Base-by-base conservation (phyloP, 768 basidiomycete species). In the Epithele typhae region DNA sequence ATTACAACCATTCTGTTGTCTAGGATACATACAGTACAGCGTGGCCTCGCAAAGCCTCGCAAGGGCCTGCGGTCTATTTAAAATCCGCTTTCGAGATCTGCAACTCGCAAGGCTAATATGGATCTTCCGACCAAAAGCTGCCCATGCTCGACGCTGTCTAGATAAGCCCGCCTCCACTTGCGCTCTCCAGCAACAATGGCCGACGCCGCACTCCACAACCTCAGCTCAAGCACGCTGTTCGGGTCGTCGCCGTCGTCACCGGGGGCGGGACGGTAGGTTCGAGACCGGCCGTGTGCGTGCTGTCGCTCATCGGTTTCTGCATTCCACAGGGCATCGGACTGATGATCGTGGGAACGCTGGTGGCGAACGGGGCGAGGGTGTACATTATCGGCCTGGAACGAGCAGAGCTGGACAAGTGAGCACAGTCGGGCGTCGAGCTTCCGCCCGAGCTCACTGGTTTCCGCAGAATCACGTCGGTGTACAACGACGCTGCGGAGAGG, bases 321-420 rank as follows among this genome's bases (percentile, higher is more conserved):
- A 30, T 30, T 18, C 3, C 10, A 17, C 46, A 70, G 72, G 75
- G 75, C 0, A 74, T 76, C n/a, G 75, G 75, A 1, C 57, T 75
- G 35, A 77, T 77, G 75, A 74, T 77, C 18, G 67, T 64, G 46
- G 68, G 69, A 9, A 73, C 74, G 0, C 58, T 77, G 2, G 51
- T 74, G 9, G 71, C 73, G 3, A 77, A 77, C 49, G 73, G 73
- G 7, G 75, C 75, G 1, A 71, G 64, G 0, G 75, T 77, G 3
- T 76, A 75, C 43, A 72, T 75, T 35, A 68, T 75, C 23, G 75
- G 73, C 0, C 71, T 69, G 2, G 64, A 61, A 8, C 71, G 73
- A 48, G 61, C 45, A 4, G 68, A 69, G 17, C 62, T 75, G n/a
- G 68, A 73, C 47, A 63, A 53, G 69, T 72, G 39, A 18, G 60